Base-by-base conservation (phyloP, 371 early-diverging fungal species). In the Circinella umbellata region DNA sequence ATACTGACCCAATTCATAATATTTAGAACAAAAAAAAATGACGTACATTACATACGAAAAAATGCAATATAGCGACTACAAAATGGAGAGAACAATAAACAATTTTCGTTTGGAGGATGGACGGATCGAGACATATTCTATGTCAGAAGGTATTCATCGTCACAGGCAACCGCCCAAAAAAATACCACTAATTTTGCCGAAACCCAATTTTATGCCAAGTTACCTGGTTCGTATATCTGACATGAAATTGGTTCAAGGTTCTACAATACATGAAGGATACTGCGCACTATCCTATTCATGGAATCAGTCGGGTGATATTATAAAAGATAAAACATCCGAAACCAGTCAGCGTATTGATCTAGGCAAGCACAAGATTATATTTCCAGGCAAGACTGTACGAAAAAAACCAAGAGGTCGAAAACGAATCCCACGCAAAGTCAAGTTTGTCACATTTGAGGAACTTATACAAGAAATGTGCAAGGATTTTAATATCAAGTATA, bases 321-420 rank as follows among this genome's bases (percentile, higher is more conserved):
- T 53, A 1, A 15, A 53, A 8, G 5, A 53, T 6, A 53, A 53
- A 13, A 53, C 15, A 18, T 1, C 6, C 6, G 5, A n/a, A 53
- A 1, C 1, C 9, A 42, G 6, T 9, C 9, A 42, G 3, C 53
- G 15, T 53, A 18, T 13, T 8, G 53, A 53, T 18, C 15, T n/a
- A 13, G 53, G 53, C 15, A 53, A 53, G 42, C 42, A 53, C 53
- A 53, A 53, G 53, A 53, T 53, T n/a, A 53, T 53, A 6, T 53
- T 18, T 42, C 42, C 42, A 42, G 42, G 9, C 11, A 9, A 42
- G 6, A 42, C 42, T 0, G 5, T 53, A 53, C 53, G 20, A 53
- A 8, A 53, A n/a, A 53, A 15, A 53, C 5, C 53, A 53, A 53
- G 53, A 15, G 53, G 53, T n/a, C 53, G 15, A 6, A 53, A 53